Evolutionary conservation across 2,329 filamentous ascomycete genomes (phyloP).

Genomic region (Helicocarpus griseus): DNA sequence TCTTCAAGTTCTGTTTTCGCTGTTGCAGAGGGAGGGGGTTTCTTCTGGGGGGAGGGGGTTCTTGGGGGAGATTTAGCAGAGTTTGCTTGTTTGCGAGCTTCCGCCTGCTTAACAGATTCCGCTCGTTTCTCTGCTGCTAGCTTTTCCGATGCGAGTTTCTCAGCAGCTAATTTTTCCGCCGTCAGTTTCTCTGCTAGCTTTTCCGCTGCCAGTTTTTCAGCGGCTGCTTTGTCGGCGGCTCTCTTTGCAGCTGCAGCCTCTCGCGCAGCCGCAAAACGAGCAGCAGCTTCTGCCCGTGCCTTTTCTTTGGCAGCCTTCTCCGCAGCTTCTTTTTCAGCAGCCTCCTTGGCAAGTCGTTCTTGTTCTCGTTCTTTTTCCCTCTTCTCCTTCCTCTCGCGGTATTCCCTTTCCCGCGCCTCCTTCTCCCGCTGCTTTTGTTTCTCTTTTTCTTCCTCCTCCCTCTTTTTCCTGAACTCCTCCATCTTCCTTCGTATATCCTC

Average conservation of each 20-base stretch:
- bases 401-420: conserved; percentile 31
- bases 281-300: conserved; percentile 14
- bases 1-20: conserved; percentile 46
- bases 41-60: conserved; percentile 32
- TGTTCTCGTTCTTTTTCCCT: conserved; percentile 24
- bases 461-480: conserved; percentile 28
- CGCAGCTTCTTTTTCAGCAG: conserved; percentile 17
- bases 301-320: conserved; percentile 17
- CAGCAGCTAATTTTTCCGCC: conserved; percentile 18
- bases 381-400: conserved; percentile 31
- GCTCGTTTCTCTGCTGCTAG: conserved; percentile 29
- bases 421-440: conserved; percentile 30
- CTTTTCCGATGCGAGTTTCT: conserved; percentile 23
- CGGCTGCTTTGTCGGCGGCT: conserved; percentile 24
- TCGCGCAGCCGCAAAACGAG: conserved; percentile 20
- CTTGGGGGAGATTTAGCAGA: conserved; percentile 17
- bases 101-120: conserved; percentile 12
- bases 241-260: conserved; percentile 27
- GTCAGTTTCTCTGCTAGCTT: background rate
- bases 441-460: conserved; percentile 30
- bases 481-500: conserved; percentile 27
- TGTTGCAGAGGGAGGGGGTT: conserved; percentile 26
- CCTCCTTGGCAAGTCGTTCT: conserved; percentile 16
- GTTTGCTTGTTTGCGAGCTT: conserved; percentile 10
- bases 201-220: conserved; percentile 24